Percentiles rank a stretch among this genome's conserved stretches.
These are phyloP conservation scores for Jimgerdemannia lactiflua DNA, from an alignment of 192 early-diverging fungal species.

Conservation along the genomic window DNA sequence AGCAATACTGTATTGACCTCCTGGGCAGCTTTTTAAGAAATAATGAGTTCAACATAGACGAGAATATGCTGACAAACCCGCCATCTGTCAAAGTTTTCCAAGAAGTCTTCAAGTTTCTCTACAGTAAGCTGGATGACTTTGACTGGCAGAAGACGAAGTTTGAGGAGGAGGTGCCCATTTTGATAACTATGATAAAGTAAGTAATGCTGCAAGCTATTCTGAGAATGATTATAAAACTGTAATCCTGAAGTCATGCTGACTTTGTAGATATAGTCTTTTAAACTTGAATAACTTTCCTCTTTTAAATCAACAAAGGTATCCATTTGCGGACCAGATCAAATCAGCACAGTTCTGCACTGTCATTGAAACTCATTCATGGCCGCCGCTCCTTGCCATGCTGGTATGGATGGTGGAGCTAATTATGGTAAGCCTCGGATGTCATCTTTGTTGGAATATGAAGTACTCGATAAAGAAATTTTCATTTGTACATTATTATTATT, in stretches of 20 bases:
- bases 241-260: too few relatives aligned
- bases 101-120: slow-evolving; percentile 73
- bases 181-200: slow-evolving; percentile 57
- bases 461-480: too few relatives aligned
- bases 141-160: slow-evolving; percentile 52
- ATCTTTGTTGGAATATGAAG: too few relatives aligned
- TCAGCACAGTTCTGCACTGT: slow-evolving; percentile 58
- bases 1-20: slow-evolving; percentile 40
- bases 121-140: slow-evolving; percentile 52
- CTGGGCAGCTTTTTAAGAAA: slow-evolving; percentile 57
- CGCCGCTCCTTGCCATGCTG: slow-evolving; percentile 61
- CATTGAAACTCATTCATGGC: slow-evolving; percentile 66
- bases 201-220: too few relatives aligned
- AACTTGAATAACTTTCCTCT: too few relatives aligned
- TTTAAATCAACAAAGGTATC: slow-evolving; percentile 34
- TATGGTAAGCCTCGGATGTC: slow-evolving; percentile 23
- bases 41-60: too few relatives aligned
- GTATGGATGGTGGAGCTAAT: slow-evolving; percentile 72
- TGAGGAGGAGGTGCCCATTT: slow-evolving; percentile 65
- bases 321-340: slow-evolving; percentile 47
- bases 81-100: slow-evolving; percentile 64
- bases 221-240: too few relatives aligned
- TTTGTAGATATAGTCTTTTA: too few relatives aligned
- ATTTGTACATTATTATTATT: too few relatives aligned
- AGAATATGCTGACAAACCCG: slow-evolving; percentile 31